Percentiles rank a stretch among this genome's conserved stretches.
phyloP scores from a whole-genome alignment of 129 eudicot species.

The Dittrichia graveolens region DNA sequence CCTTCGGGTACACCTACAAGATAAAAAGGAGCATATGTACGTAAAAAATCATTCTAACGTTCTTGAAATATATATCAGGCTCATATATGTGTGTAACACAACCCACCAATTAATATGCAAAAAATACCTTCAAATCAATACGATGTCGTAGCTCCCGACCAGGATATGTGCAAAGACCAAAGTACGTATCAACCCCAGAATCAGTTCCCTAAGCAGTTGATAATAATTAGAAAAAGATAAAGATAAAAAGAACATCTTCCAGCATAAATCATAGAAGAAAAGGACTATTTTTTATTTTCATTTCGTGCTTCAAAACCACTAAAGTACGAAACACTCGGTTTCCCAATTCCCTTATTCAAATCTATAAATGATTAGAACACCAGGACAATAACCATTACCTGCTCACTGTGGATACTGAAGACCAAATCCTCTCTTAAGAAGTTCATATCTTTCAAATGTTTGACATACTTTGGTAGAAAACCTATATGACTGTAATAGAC shows the following conservation, averaged over 20 bases:
- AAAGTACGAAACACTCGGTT: neutral
- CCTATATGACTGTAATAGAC: conserved; percentile 72
- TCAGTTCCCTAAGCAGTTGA: conserved; percentile 67
- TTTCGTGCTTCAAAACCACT: neutral
- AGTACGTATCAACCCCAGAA: conserved; percentile 91
- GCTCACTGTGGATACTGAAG: conserved; percentile 86
- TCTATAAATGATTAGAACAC: neutral
- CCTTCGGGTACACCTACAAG: conserved; percentile 85
- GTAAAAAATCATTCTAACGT: neutral
- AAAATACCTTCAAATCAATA: conserved; percentile 81
- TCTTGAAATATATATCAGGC: neutral
- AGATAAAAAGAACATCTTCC: neutral
- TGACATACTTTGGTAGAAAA: conserved; percentile 75
- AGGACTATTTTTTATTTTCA: neutral
- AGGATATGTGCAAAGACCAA: conserved; percentile 97
- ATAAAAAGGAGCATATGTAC: conserved; percentile 8
- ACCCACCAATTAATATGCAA: neutral
- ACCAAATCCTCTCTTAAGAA: conserved; percentile 91
- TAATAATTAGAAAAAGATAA: neutral
- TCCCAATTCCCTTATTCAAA: neutral
- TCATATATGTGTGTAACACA: conserved; percentile 1
- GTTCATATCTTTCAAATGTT: conserved; percentile 72
- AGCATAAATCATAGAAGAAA: conserved; percentile 20
- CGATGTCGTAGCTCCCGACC: conserved; percentile 93
- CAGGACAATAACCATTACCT: conserved; percentile 46